Evolutionary conservation across 805 yeast genomes (phyloP), one percentile per base, ranked within the genome.

Genomic region (Suhomyces sp.): DNA sequence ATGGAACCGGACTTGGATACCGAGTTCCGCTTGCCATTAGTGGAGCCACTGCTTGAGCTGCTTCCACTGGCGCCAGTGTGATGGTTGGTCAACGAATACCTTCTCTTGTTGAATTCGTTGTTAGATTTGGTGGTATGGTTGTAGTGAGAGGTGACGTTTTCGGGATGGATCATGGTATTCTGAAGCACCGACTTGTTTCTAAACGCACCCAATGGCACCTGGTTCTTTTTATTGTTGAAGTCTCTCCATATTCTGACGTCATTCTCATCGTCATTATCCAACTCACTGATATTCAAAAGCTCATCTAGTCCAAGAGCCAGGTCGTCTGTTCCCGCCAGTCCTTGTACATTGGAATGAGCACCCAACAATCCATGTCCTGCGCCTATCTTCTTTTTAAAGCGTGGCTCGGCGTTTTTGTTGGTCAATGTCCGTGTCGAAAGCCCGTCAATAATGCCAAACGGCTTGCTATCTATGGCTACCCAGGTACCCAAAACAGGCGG

Each of bases 401-500:
- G 57, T 49, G 59, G 62, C 55, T 59, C 60, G 4, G 53, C 46
- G 15, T 43, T 39, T 29, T 44, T 50, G 21, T 44, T 31, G 17
- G 53, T 57, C 56, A 93, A 73, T 1, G 96, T 86, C 50, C 97
- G 79, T 0, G 98, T 94, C 0, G 96, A 85, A 27, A 89, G 78
- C 4, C 99, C 99, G 66, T 93, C 98, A 62, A 93, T 93, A 53
- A 93, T 90, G 20, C 97, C 96, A 67, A 88, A 90, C 1, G 97
- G 97, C 60, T 89, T 85, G 48, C 82, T 82, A 44, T 76, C 81
- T 48, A 86, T 82, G 5, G 96, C 86, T 33, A 87, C 84, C 96
- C 97, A 93, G 2, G 96, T 86, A 0, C 97, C 98, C 52, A 93
- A 75, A 24, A 89, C 81, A 2, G 99, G 99, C 4, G 98, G 97